Evolutionary conservation across 805 yeast species (phyloP), one percentile per base, ranked within the genome.

Genomic region (Ogataea ganodermae): DNA sequence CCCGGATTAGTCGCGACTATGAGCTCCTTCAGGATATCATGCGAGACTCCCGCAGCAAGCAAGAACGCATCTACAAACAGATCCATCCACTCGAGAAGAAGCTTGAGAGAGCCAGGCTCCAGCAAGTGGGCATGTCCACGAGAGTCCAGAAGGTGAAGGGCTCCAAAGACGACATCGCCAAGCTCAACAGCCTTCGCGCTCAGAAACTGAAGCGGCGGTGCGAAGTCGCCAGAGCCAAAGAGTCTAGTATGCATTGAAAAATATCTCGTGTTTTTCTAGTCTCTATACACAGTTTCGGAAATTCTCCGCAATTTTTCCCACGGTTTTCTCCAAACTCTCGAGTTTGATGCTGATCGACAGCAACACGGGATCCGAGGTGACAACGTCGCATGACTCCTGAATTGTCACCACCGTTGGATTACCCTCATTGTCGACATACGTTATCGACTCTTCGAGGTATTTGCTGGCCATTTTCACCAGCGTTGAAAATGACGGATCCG

Each of bases 291-390:
- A 47, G 13, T 26, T 45, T 22, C 48, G 46, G 55, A 60, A 50
- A 35, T 62, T 62, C 21, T 57, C 62, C 20, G 50, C 31, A 7
- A 61, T 44, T 16, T 72, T 66, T 48, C 70, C 60, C 18, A 77
- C 65, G 41, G 74, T 64, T 49, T 75, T 74, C 59, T 84, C 88
- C 33, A 85, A 65, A 37, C 83, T 78, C 46, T 76, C 84, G 50
- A 86, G 68, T 57, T 85, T 85, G 4, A 86, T 76, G 52, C 80
- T 75, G 1, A 83, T 75, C 42, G 85, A 78, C 31, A 84, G 70
- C 44, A 86, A 62, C 7, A 79, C 73, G 2, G 91, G 91, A 57
- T 86, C 92, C 20, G 86, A 82, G 3, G 84, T 76, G 22, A 80
- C 74, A 3, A 83, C 81, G 49, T 80, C 81, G 18, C 82, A 67